Base-by-base conservation (phyloP, 768 basidiomycete genomes). In the Trametes villosa region DNA sequence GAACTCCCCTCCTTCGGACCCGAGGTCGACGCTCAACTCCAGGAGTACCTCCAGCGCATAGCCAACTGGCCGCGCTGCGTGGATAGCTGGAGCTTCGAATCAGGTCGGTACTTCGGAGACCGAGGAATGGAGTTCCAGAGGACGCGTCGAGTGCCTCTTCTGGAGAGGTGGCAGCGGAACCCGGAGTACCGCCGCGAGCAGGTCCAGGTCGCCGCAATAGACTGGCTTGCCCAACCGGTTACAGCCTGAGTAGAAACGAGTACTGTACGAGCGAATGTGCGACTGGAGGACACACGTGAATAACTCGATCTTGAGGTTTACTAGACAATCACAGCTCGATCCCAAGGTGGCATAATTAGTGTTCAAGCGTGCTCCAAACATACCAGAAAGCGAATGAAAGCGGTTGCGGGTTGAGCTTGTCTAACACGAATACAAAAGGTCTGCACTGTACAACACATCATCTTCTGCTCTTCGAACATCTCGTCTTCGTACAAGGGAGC, bases 81-180 rank as follows among this genome's bases (percentile, higher is more conserved):
- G 27, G 63, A 67, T 27, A 66, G 59, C 44, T 76, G 74, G 75
- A 67, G 64, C 44, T 75, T 71, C 63, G 74, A 75, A 53, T 64
- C 65, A 15, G 59, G 60, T 41, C 47, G 74, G n/a, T 75, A 74
- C 65, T 75, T 73, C 46, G 75, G 74, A 0, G 64, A 26, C 20
- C 61, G 46, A 29, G 74, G 75, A 0, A 40, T 49, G 9, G 65
- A 73, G 36, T 60, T 70, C 26, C 67, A 71, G 63, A 53, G 57
- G 52, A 65, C 63, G 5, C 63, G 73, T 9, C 15, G 6, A 8
- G 67, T 70, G n/a, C 46, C 59, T 1, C 29, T 65, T 1, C 30
- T 68, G 24, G 62, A 64, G n/a, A 63, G 60, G 60, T 30, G 24
- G 13, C 18, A 34, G 31, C 55, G 24, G 20, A 20, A 52, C 13